Percentiles rank a stretch among this genome's conserved stretches.
Evolutionary conservation across 2,329 filamentous ascomycete genomes (phyloP).

Genomic region (Sarocladium brachiariae): DNA sequence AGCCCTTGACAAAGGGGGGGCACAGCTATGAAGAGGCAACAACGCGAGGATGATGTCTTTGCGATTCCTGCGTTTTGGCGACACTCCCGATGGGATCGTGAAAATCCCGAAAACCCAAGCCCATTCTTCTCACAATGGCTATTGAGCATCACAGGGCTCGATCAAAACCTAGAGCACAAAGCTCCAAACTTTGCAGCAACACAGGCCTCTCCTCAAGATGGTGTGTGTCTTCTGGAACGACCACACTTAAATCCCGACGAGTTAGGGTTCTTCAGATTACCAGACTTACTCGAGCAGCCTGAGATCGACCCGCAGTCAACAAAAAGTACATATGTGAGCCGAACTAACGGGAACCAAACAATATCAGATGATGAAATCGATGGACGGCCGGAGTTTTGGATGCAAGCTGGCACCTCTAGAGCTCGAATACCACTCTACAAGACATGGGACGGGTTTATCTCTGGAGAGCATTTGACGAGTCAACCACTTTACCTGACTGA

Average conservation of each 20-base stretch:
- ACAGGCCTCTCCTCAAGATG: neutral
- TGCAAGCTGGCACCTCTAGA: slow-evolving; percentile 27
- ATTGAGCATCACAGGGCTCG: neutral
- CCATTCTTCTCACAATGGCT: slow-evolving; percentile 35
- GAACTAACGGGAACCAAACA: slow-evolving; percentile 8
- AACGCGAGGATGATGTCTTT: slow-evolving; percentile 46
- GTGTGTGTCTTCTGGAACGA: neutral
- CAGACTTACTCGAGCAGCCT: slow-evolving; percentile 13
- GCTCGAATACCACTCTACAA: slow-evolving; percentile 38
- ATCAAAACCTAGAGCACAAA: neutral
- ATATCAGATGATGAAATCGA: slow-evolving; percentile 8
- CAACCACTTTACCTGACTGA: slow-evolving; percentile 59
- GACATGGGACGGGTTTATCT: slow-evolving; percentile 64
- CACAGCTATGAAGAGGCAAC: neutral
- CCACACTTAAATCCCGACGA: slow-evolving; percentile 16
- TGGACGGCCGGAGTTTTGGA: slow-evolving; percentile 36
- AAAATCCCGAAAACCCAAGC: slow-evolving; percentile 14
- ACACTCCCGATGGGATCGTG: slow-evolving; percentile 43
- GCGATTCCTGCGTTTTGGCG: slow-evolving; percentile 56
- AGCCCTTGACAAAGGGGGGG: too few relatives aligned
- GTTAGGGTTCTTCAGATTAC: slow-evolving; percentile 38
- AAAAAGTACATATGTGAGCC: slow-evolving; percentile 10
- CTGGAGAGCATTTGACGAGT: slow-evolving; percentile 22
- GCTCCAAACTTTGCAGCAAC: neutral
- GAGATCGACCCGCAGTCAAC: neutral